phyloP scores from a whole-genome alignment of 2,329 filamentous ascomycete species.

The Elsinoe batatas region DNA sequence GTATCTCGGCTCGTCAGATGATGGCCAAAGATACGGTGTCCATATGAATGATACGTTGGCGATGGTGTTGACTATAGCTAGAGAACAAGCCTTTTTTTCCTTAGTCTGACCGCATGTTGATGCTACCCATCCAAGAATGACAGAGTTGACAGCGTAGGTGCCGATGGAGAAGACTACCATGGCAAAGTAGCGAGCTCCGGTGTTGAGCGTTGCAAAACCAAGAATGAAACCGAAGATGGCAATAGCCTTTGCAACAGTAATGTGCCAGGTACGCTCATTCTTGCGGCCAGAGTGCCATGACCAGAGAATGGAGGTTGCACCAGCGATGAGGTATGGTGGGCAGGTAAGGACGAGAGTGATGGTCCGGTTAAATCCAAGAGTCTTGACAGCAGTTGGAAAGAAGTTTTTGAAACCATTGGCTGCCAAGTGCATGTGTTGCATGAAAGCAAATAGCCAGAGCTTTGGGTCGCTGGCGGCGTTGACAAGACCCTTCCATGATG shows the following conservation, averaged over 20 bases:
- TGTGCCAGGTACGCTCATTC: conserved; percentile 34
- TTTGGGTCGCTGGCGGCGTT: conserved; percentile 42
- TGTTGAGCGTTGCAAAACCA: conserved; percentile 29
- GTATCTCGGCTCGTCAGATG: conserved; percentile 37
- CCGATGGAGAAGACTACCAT: conserved; percentile 21
- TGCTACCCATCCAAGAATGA: conserved; percentile 40
- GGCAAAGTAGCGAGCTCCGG: conserved; percentile 26
- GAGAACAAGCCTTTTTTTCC: conserved; percentile 41
- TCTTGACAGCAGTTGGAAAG: conserved; percentile 39
- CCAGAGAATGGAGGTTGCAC: conserved; percentile 23
- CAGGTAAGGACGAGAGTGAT: conserved; percentile 43
- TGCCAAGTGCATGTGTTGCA: conserved; percentile 48
- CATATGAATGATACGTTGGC: conserved; percentile 42
- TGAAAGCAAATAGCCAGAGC: conserved; percentile 45
- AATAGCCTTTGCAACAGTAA: conserved; percentile 27
- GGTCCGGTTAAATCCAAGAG: conserved; percentile 39
- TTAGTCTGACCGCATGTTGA: conserved; percentile 39
- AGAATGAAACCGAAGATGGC: conserved; percentile 31
- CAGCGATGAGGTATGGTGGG: conserved; percentile 27
- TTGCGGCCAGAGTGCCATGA: conserved; percentile 29
- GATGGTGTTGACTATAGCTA: conserved; percentile 42
- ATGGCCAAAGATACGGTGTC: conserved; percentile 43
- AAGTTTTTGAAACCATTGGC: conserved; percentile 45
- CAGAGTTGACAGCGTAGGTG: conserved; percentile 38
- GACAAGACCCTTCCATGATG: conserved; percentile 39